These are phyloP conservation scores for Trametes elegans DNA, from an alignment of 768 basidiomycete species.

Conservation along the genomic window DNA sequence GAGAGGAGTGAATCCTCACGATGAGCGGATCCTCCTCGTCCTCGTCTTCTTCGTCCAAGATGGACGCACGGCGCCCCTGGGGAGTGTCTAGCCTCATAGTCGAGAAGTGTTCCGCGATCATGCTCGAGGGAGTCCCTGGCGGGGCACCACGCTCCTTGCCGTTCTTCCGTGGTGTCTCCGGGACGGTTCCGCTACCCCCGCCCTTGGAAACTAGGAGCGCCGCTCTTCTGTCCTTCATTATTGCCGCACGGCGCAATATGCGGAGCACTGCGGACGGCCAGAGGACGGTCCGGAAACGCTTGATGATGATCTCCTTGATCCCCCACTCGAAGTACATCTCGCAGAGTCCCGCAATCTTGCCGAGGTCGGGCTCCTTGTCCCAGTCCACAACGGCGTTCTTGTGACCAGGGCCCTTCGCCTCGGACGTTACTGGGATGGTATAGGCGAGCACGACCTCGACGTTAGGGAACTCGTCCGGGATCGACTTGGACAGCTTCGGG, in stretches of 20 bases:
- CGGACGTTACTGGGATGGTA: slow-evolving; percentile 72
- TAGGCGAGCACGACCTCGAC: slow-evolving; percentile 77
- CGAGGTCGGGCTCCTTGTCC: slow-evolving; percentile 62
- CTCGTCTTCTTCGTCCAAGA: slow-evolving; percentile 17
- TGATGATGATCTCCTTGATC: slow-evolving; percentile 74
- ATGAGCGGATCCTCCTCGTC: slow-evolving; percentile 46
- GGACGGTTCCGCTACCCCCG: slow-evolving; percentile 4
- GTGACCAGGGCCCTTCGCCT: slow-evolving; percentile 28
- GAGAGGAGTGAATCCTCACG: slow-evolving; percentile 60
- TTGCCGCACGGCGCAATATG: slow-evolving; percentile 61
- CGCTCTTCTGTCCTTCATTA: slow-evolving; percentile 43
- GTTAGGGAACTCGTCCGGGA: slow-evolving; percentile 69
- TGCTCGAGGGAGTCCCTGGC: slow-evolving; percentile 42
- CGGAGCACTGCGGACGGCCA: slow-evolving; percentile 77
- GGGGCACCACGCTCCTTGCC: slow-evolving; percentile 24
- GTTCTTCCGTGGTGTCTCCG: slow-evolving; percentile 42
- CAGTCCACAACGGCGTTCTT: slow-evolving; percentile 40
- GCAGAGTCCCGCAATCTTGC: slow-evolving; percentile 72
- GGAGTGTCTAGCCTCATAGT: slow-evolving; percentile 37
- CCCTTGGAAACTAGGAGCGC: slow-evolving; percentile 1
- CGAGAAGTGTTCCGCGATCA: slow-evolving; percentile 57
- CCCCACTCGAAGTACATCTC: slow-evolving; percentile 95
- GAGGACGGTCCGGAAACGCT: slow-evolving; percentile 78
- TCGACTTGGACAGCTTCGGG: slow-evolving; percentile 56
- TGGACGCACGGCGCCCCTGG: not conserved